phyloP scores from a whole-genome alignment of 2,329 filamentous ascomycete genomes.

The Xylariaceae sp. region DNA sequence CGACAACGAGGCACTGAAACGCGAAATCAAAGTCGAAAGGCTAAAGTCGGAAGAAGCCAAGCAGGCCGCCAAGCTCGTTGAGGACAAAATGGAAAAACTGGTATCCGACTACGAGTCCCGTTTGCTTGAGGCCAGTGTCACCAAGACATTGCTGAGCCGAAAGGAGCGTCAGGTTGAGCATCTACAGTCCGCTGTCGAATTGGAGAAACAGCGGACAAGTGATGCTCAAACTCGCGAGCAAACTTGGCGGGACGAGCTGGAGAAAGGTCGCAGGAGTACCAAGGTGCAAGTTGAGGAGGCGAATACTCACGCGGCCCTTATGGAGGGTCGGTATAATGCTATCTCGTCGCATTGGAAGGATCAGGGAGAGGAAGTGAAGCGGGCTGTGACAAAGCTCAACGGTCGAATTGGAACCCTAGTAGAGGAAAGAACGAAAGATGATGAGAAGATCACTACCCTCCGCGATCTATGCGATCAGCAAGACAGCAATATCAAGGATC shows the following conservation, averaged over 20 bases:
- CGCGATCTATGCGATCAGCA: constrained; percentile 70
- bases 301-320: constrained; percentile 58
- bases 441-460: constrained; percentile 59
- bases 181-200: constrained; percentile 58
- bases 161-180: constrained; percentile 73
- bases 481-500: constrained; percentile 60
- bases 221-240: constrained; percentile 57
- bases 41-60: constrained; percentile 66
- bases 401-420: constrained; percentile 51
- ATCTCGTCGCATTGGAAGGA: constrained; percentile 64
- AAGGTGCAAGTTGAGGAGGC: constrained; percentile 63
- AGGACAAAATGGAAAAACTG: constrained; percentile 68
- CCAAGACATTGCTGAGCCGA: constrained; percentile 64
- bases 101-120: constrained; percentile 65
- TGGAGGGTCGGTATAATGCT: constrained; percentile 66
- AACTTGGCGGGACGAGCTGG: constrained; percentile 60
- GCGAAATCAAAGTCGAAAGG: constrained; percentile 65
- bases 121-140: constrained; percentile 65
- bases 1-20: constrained; percentile 73
- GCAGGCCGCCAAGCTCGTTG: constrained; percentile 61
- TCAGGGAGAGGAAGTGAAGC: constrained; percentile 58
- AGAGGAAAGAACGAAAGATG: constrained; percentile 54
- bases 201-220: constrained; percentile 58
- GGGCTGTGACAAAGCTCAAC: constrained; percentile 44
- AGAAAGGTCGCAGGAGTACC: constrained; percentile 55